Evolutionary conservation across 495 filamentous ascomycete genomes (phyloP), one percentile per base, ranked within the genome.

Genomic region (Xylaria grammica): DNA sequence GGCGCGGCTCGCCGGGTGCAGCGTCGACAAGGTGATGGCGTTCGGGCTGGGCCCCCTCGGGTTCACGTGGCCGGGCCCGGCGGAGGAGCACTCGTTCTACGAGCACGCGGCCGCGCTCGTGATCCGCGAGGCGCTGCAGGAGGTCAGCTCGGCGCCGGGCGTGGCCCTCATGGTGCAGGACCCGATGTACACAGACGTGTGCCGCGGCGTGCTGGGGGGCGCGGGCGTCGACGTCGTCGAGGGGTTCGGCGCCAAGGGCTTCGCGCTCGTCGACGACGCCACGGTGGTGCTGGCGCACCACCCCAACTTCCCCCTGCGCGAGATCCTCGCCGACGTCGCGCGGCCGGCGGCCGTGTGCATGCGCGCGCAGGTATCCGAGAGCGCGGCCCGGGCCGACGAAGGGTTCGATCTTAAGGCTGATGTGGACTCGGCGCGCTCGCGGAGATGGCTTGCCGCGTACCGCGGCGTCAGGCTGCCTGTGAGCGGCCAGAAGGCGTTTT

Each of bases 171-270:
- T 72, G 50, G 34, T 71, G 46, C 74, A 79, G 51, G 76, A 80
- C 49, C 76, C 76, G 53, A 60, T 59, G 17, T 78, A 79, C 67
- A 71, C 67, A 45, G 63, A 71, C 45, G 56, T 72, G 42, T 69
- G 73, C 63, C 71, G 73, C 63, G 54, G 72, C 1, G 68, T 79
- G 19, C 68, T 80, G 40, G 62, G 42, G 22, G 72, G 76, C 61
- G 70, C 70, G 65, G 72, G 60, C 65, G 74, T 80, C 69, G 65
- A 77, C 45, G 67, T 80, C 69, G 66, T 80, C 69, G 73, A 70
- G 56, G 60, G 67, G 46, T 72, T 69, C 63, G 76, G 78, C 55
- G 78, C 76, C 59, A 73, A 69, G 66, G 78, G 74, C 55, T 80
- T 80, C 63, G 67, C 72, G 57, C 67, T 79, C 66, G 59, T 78